Percentiles rank a stretch among this genome's conserved stretches.
Conservation (phyloP, 495 filamentous ascomycete genomes). For the Podospora australis region DNA sequence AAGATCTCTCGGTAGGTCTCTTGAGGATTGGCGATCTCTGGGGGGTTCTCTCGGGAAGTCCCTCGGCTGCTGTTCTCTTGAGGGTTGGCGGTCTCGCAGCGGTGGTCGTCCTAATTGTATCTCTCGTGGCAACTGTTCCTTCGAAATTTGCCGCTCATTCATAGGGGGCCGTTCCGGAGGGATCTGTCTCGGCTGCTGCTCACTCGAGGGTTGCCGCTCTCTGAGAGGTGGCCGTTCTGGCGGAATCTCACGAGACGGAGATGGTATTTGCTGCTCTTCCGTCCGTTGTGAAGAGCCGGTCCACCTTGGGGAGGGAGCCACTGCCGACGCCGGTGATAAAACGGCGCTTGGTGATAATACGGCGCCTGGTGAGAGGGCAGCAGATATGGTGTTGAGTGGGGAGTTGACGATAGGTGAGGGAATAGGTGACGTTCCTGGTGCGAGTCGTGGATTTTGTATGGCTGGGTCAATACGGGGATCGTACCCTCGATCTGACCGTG, state of each 20-base stretch:
- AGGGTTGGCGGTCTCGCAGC: too few species aligned
- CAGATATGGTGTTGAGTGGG: constrained; percentile 5
- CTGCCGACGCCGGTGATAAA: constrained; percentile 5
- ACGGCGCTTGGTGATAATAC: not conserved
- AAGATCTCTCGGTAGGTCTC: not conserved
- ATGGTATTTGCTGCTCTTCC: not conserved
- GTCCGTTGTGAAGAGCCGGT: constrained; percentile 14
- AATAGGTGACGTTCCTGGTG: constrained; percentile 15
- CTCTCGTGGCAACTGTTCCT: too few species aligned
- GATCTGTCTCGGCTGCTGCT: too few species aligned
- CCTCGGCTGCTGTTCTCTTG: not conserved
- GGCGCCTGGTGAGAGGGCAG: constrained; percentile 1
- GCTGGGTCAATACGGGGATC: constrained; percentile 31
- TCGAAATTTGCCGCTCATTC: too few species aligned
- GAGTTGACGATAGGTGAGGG: constrained; percentile 18
- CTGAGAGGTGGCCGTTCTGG: not conserved
- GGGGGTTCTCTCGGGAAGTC: not conserved
- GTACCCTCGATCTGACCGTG: constrained; percentile 29
- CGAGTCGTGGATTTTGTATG: constrained; percentile 12
- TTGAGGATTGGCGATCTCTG: not conserved
- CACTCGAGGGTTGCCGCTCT: too few species aligned
- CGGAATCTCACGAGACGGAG: not conserved
- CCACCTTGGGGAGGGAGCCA: constrained; percentile 14
- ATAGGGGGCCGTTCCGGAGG: too few species aligned
- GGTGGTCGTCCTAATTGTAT: too few species aligned